A percentile compares a stretch with the other conserved stretches of the same genome.
Evolutionary conservation across 257 asterid species (phyloP).

Genomic region (Solanum gandarillasii): DNA sequence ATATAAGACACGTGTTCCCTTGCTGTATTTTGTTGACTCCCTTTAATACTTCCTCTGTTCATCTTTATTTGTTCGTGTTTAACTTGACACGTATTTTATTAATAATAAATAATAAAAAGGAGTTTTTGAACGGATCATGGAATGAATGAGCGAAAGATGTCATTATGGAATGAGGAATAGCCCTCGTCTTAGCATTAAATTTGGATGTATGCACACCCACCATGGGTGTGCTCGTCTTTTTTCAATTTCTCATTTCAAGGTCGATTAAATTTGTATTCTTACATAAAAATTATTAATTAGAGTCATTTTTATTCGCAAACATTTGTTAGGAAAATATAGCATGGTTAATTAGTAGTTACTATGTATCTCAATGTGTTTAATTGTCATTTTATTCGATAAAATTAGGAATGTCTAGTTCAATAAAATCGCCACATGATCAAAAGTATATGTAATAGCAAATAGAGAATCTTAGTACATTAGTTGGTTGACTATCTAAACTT

Average conservation of each 20-base stretch:
- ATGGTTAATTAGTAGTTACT: neutral
- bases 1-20: neutral
- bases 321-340: neutral
- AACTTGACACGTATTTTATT: neutral
- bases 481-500: accelerated
- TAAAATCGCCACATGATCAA: too few relatives aligned
- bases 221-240: too few relatives aligned
- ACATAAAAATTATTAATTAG: too few relatives aligned
- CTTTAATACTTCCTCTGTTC: neutral
- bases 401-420: too few relatives aligned
- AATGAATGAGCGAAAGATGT: neutral
- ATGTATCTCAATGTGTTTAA: neutral
- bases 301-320: neutral
- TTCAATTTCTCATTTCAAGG: accelerated
- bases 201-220: neutral
- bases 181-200: neutral
- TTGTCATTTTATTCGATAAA: neutral
- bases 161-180: neutral
- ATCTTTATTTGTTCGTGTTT: neutral
- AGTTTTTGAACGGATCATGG: too few relatives aligned
- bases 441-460: too few relatives aligned
- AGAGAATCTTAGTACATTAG: too few relatives aligned
- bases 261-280: too few relatives aligned
- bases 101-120: neutral
- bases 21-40: neutral